Evolutionary conservation across 1,139 yeast species (phyloP).

Genomic region (Eremothecium gossypii): DNA sequence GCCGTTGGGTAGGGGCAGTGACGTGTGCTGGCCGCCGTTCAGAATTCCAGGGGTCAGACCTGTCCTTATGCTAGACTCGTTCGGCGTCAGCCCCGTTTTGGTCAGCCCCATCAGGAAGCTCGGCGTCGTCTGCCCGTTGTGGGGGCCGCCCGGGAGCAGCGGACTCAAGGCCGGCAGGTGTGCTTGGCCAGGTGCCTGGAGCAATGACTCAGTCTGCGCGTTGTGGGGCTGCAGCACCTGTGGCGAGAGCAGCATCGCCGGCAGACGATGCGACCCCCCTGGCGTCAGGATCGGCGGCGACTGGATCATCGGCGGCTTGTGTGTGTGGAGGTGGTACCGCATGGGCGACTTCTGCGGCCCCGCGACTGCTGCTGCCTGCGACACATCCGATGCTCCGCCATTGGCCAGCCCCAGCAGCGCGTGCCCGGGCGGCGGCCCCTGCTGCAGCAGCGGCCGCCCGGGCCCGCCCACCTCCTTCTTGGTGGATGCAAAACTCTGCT

Average conservation of each 20-base stretch:
- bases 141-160: slow-evolving; percentile 11
- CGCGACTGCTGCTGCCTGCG: neutral
- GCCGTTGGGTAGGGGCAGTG: neutral
- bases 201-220: neutral
- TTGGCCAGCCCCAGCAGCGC: neutral
- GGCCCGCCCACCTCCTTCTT: slow-evolving; percentile 19
- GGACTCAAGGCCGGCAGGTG: slow-evolving; percentile 6
- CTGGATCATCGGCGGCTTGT: slow-evolving; percentile 15
- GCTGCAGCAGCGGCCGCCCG: slow-evolving; percentile 26
- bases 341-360: slow-evolving; percentile 11
- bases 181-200: slow-evolving; percentile 2
- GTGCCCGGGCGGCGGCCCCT: slow-evolving; percentile 6
- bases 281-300: slow-evolving; percentile 54
- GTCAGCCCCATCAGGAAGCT: slow-evolving; percentile 28
- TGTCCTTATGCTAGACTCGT: slow-evolving; percentile 55
- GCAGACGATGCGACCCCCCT: slow-evolving; percentile 48
- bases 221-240: slow-evolving; percentile 17
- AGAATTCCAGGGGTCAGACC: slow-evolving; percentile 49
- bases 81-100: slow-evolving; percentile 60
- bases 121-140: slow-evolving; percentile 8
- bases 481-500: slow-evolving; percentile 71
- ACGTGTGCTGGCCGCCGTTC: neutral
- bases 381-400: slow-evolving; percentile 1
- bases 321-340: slow-evolving; percentile 11
- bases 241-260: slow-evolving; percentile 40